Conservation (phyloP, 768 basidiomycete genomes). For the Suillus decipiens region DNA sequence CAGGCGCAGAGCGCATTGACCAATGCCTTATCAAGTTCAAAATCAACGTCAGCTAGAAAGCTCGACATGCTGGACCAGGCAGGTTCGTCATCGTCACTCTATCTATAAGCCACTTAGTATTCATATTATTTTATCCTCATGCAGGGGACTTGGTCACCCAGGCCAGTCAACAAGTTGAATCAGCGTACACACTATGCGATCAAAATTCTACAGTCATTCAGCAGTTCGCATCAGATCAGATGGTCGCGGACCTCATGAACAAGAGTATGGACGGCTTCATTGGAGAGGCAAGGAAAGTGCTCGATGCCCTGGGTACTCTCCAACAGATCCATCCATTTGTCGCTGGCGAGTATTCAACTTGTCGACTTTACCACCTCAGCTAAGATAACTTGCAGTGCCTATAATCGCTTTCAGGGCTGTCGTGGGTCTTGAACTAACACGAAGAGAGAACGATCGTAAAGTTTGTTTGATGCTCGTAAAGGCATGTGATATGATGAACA, state of each 20-base stretch:
- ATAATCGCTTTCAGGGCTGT: constrained; percentile 53
- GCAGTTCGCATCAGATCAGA: neutral
- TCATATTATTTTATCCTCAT: neutral
- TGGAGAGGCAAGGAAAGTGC: constrained; percentile 23
- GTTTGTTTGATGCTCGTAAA: constrained; percentile 46
- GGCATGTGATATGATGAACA: constrained; percentile 52
- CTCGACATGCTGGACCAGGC: too few relatives aligned
- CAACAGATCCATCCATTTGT: constrained; percentile 31
- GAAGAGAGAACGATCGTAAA: constrained; percentile 54
- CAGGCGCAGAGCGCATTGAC: too few relatives aligned
- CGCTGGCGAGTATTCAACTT: constrained; percentile 19
- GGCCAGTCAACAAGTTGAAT: neutral
- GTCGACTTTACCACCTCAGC: neutral
- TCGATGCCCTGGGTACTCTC: constrained; percentile 30
- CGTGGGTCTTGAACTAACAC: constrained; percentile 47
- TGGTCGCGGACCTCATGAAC: neutral
- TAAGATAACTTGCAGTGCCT: constrained; percentile 36
- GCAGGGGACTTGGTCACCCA: neutral
- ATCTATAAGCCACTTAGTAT: too few relatives aligned
- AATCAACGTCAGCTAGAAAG: too few relatives aligned
- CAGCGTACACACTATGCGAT: neutral
- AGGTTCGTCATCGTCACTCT: too few relatives aligned
- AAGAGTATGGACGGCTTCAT: constrained; percentile 20
- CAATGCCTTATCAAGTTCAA: too few relatives aligned
- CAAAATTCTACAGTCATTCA: constrained; percentile 8